Conservation (phyloP, 257 asterid species). For the Jacaranda copaia region DNA sequence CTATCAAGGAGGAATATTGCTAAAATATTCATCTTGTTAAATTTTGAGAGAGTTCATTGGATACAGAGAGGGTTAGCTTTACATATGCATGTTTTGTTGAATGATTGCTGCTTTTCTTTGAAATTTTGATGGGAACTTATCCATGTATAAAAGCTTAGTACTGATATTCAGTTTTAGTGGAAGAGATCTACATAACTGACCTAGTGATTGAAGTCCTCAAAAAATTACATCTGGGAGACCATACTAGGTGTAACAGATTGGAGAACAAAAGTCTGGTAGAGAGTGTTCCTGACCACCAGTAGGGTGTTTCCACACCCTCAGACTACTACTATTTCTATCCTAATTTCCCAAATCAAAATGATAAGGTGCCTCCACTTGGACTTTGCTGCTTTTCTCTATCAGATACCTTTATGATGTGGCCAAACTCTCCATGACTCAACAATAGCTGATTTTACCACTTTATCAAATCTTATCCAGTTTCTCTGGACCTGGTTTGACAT, state of each 20-base stretch:
- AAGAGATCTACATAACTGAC: neutral
- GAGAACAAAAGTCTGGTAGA: neutral
- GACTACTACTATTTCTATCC: neutral
- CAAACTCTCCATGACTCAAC: neutral
- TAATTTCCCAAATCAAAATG: neutral
- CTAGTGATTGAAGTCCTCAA: neutral
- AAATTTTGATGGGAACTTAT: neutral
- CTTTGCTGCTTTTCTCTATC: no score
- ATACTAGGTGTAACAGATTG: neutral
- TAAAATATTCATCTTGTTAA: neutral
- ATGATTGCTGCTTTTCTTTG: neutral
- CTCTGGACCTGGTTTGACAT: neutral
- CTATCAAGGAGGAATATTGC: neutral
- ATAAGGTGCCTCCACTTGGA: neutral
- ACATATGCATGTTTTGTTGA: neutral
- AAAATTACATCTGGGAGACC: neutral
- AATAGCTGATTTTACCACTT: neutral
- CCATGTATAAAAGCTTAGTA: neutral
- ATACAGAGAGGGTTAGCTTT: neutral
- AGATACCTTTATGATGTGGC: neutral
- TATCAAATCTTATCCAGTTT: neutral
- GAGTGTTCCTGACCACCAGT: neutral
- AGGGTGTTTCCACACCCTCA: neutral
- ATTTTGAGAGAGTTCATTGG: constrained; percentile 7
- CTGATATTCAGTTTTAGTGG: neutral